Evolutionary conservation across 306 rosid genomes (phyloP).

Genomic region (Glycyrrhiza uralensis): DNA sequence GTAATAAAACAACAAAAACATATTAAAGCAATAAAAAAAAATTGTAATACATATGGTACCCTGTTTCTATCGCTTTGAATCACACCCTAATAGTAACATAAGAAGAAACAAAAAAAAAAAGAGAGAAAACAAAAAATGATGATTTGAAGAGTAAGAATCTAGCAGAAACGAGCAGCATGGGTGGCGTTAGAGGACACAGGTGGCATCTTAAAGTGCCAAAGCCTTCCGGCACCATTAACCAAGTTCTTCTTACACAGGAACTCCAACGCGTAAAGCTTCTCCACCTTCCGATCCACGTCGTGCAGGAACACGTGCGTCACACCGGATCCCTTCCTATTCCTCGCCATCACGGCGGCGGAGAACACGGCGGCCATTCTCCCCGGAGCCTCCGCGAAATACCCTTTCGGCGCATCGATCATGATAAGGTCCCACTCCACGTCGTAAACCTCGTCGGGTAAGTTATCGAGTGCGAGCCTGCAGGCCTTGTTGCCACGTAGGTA

Average conservation of each 20-base stretch:
- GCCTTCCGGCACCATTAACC: conserved; percentile 62
- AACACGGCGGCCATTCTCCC: conserved; percentile 89
- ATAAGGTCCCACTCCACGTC: conserved; percentile 85
- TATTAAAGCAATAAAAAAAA: background rate
- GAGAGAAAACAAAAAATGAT: background rate
- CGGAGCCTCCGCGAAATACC: conserved; percentile 80
- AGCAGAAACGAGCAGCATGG: conserved; percentile 36
- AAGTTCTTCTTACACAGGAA: conserved; percentile 63
- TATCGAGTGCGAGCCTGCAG: conserved; percentile 65
- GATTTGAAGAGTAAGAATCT: background rate
- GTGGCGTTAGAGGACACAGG: conserved; percentile 34
- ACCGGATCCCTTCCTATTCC: conserved; percentile 64
- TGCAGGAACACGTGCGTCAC: conserved; percentile 83
- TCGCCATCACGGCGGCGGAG: conserved; percentile 89
- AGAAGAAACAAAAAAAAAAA: background rate
- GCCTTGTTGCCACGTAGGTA: conserved; percentile 48
- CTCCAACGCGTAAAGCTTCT: conserved; percentile 70
- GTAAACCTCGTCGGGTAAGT: conserved; percentile 70
- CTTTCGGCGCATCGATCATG: conserved; percentile 88
- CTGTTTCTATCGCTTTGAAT: background rate
- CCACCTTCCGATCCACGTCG: conserved; percentile 85
- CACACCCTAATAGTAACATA: too few species aligned
- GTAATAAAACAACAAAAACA: background rate
- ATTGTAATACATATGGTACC: background rate
- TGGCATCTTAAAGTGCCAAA: conserved; percentile 78